Evolutionary conservation across 169 alveolate genomes (phyloP).

Genomic region (Eimeria maxima): DNA sequence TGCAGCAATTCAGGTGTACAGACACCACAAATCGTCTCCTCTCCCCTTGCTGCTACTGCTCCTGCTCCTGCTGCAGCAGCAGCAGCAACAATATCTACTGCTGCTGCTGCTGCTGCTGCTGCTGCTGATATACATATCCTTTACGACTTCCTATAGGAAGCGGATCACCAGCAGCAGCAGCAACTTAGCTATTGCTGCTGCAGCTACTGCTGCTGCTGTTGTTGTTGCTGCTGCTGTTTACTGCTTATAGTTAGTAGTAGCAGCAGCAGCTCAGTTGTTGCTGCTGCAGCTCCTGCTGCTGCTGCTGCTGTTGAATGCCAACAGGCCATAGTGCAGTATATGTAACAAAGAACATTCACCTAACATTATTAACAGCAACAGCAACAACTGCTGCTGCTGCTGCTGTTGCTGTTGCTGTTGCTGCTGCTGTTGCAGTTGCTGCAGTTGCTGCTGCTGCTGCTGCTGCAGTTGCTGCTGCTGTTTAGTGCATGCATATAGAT

Average conservation of each 20-base stretch:
- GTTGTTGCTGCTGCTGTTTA: too few species aligned
- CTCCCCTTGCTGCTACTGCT: not conserved
- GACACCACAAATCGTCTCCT: too few species aligned
- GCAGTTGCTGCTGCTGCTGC: not conserved
- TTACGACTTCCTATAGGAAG: too few species aligned
- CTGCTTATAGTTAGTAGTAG: too few species aligned
- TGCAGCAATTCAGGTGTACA: too few species aligned
- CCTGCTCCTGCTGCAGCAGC: not conserved
- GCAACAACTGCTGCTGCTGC: not conserved
- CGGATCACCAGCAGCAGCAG: too few species aligned
- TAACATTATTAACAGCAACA: too few species aligned
- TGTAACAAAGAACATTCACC: not conserved
- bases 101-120: not conserved
- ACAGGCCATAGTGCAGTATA: too few species aligned
- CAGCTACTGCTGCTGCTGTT: slow-evolving; percentile 24
- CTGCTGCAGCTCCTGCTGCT: too few species aligned
- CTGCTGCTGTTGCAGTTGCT: not conserved
- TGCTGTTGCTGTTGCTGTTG: not conserved
- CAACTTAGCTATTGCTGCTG: not conserved
- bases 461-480: slow-evolving; percentile 20
- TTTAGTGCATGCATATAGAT: not conserved
- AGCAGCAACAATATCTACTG: not conserved
- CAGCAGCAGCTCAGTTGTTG: too few species aligned
- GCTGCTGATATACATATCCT: too few species aligned
- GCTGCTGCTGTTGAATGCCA: not conserved